These are phyloP conservation scores for Linnemannia hyalina DNA, from an alignment of 192 early-diverging fungal species.

Conservation along the genomic window DNA sequence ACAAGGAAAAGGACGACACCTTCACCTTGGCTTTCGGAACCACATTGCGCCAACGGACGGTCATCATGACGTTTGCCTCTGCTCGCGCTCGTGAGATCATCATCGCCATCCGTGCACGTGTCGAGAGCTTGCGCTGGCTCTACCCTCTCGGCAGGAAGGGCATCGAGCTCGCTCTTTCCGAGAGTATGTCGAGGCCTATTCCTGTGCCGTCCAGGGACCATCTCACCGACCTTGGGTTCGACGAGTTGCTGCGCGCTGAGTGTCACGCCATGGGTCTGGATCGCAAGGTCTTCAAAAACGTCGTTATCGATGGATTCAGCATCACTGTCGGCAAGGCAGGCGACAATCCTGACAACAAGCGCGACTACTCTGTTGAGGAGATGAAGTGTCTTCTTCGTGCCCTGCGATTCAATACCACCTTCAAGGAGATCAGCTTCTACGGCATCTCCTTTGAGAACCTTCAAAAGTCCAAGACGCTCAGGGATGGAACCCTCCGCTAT, in stretches of 20 bases:
- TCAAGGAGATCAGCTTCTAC: conserved; percentile 47
- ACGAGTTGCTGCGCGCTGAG: conserved; percentile 38
- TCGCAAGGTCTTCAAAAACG: conserved; percentile 30
- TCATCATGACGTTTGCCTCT: conserved; percentile 45
- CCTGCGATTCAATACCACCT: conserved; percentile 49
- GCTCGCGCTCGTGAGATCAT: conserved; percentile 48
- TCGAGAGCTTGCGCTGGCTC: conserved; percentile 49
- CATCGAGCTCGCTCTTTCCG: conserved; percentile 40
- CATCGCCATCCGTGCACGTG: conserved; percentile 43
- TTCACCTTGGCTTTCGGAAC: conserved; percentile 49
- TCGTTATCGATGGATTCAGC: conserved; percentile 25
- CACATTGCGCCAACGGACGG: conserved; percentile 46
- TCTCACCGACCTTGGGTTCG: conserved; percentile 44
- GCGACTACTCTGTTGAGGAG: conserved; percentile 46
- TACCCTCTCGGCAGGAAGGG: conserved; percentile 48
- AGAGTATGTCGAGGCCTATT: conserved; percentile 28
- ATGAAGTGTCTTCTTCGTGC: conserved; percentile 49
- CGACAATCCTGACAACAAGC: conserved; percentile 19
- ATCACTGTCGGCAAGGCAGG: conserved; percentile 17
- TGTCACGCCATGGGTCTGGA: conserved; percentile 37
- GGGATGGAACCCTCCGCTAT: conserved; percentile 48
- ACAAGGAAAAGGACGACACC: conserved; percentile 43
- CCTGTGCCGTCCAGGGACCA: conserved; percentile 48
- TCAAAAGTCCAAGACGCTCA: conserved; percentile 47
- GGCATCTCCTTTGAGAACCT: conserved; percentile 38